Conservation (phyloP, 306 rosid genomes). For the Lablab purpureus region DNA sequence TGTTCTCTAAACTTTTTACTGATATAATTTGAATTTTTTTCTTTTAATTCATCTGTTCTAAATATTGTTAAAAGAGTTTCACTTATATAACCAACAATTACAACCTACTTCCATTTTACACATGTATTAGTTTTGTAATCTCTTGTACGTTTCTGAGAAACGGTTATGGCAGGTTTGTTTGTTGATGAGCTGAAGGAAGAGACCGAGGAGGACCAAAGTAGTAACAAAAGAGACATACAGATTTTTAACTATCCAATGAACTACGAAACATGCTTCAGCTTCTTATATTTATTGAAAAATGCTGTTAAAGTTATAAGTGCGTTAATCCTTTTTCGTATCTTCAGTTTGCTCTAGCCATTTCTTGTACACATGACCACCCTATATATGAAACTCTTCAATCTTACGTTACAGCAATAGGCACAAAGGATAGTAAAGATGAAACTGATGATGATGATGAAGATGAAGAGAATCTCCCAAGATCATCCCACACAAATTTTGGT, state of each 20-base stretch:
- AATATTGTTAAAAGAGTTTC: too few species aligned
- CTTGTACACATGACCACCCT: not conserved
- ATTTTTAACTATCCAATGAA: slow-evolving; percentile 29
- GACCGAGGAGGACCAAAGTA: not conserved
- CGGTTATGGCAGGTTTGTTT: slow-evolving; percentile 40
- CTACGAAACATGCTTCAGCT: slow-evolving; percentile 35
- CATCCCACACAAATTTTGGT: slow-evolving; percentile 9
- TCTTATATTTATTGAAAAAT: slow-evolving; percentile 33
- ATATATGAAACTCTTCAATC: not conserved
- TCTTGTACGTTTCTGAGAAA: slow-evolving; percentile 12
- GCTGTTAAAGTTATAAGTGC: slow-evolving; percentile 26
- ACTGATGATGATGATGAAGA: slow-evolving; percentile 13
- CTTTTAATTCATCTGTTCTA: too few species aligned
- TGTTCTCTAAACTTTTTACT: too few species aligned
- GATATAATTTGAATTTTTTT: too few species aligned
- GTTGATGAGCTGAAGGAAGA: slow-evolving; percentile 42
- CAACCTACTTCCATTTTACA: too few species aligned
- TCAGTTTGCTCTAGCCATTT: slow-evolving; percentile 2
- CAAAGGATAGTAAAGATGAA: slow-evolving; percentile 1
- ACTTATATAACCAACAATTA: too few species aligned
- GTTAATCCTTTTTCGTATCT: slow-evolving; percentile 9
- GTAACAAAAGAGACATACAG: slow-evolving; percentile 1
- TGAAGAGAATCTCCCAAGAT: slow-evolving; percentile 35
- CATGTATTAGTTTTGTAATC: not conserved
- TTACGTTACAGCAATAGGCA: slow-evolving; percentile 30